Evolutionary conservation across 306 rosid species (phyloP), one percentile per base, ranked within the genome.

Genomic region (Abrus pulchellus): DNA sequence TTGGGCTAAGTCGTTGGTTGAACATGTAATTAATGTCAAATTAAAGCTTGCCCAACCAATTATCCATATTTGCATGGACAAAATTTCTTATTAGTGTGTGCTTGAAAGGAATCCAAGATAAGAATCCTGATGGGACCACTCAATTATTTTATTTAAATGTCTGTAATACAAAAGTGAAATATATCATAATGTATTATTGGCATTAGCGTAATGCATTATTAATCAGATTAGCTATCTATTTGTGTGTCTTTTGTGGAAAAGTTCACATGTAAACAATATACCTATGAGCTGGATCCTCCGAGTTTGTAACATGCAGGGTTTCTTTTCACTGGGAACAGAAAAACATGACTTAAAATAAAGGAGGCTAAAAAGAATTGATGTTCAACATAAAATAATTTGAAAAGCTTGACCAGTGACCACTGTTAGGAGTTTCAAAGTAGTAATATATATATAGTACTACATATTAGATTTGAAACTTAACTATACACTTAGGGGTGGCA

Each of bases 231-330:
- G 45, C 67, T 68, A 62, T 33, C 73, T 53, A 54, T 55, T 11
- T 74, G 59, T 85, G 78, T 74, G 82, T 82, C 85, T 83, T 80
- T 63, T 75, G 44, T 68, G 65, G 68, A 75, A 74, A 86, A 71
- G 76, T 30, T 83, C 82, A 55, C 85, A 49, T 70, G 77, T 49
- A 82, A 68, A 71, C 75, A 79, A 80, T 57, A 64, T 27, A 52
- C 34, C 43, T 27, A 79, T 85, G 69, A 80, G 89, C 87, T 88
- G 87, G 87, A 77, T 83, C 50, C 84, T 68, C 67, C 44, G 10
- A 13, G 29, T 52, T 13, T 70, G 77, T 57, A 64, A 75, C 85
- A 80, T 73, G 80, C 79, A 67, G 7, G 57, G 73, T 34, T 65
- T 79, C 75, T 85, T 65, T 63, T 72, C 86, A 68, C 30, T 55